A percentile compares a stretch with the other conserved stretches of the same genome.
phyloP scores from a whole-genome alignment of 2,329 filamentous ascomycete species.

The Penicillium freii region DNA sequence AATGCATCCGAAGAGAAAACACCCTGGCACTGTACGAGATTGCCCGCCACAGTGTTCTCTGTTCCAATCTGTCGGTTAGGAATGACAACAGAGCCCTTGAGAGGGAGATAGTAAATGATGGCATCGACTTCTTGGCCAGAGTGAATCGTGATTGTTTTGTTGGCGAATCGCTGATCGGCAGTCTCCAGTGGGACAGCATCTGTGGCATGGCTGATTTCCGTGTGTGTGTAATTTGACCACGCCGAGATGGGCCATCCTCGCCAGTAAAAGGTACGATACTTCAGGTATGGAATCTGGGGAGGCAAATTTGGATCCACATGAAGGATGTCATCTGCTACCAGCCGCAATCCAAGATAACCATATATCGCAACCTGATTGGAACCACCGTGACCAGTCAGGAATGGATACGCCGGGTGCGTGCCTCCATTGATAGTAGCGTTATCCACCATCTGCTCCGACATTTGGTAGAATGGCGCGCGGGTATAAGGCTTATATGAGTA shows the following conservation, averaged over 20 bases:
- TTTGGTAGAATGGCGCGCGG: constrained; percentile 66
- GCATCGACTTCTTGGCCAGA: constrained; percentile 49
- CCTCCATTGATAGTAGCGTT: constrained; percentile 60
- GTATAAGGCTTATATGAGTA: constrained; percentile 64
- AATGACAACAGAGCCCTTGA: constrained; percentile 54
- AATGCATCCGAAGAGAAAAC: constrained; percentile 50
- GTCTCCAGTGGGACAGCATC: constrained; percentile 47
- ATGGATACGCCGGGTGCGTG: constrained; percentile 67
- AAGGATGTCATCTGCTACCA: constrained; percentile 58
- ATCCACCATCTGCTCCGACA: constrained; percentile 67
- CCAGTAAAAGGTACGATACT: constrained; percentile 65
- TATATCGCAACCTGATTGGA: constrained; percentile 66
- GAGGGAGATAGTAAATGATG: constrained; percentile 47
- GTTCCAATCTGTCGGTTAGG: constrained; percentile 59
- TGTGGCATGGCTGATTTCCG: constrained; percentile 56
- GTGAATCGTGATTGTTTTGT: constrained; percentile 57
- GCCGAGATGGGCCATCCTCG: constrained; percentile 63
- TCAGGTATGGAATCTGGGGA: constrained; percentile 61
- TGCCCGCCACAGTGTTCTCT: constrained; percentile 55
- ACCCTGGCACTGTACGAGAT: constrained; percentile 64
- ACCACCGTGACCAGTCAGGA: constrained; percentile 69
- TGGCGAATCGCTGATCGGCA: constrained; percentile 56
- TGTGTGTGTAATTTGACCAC: constrained; percentile 63
- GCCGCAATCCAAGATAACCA: constrained; percentile 64
- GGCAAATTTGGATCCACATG: constrained; percentile 64